Conservation (phyloP, 1,284 basidiomycete species). For the Puccinia hordei region DNA sequence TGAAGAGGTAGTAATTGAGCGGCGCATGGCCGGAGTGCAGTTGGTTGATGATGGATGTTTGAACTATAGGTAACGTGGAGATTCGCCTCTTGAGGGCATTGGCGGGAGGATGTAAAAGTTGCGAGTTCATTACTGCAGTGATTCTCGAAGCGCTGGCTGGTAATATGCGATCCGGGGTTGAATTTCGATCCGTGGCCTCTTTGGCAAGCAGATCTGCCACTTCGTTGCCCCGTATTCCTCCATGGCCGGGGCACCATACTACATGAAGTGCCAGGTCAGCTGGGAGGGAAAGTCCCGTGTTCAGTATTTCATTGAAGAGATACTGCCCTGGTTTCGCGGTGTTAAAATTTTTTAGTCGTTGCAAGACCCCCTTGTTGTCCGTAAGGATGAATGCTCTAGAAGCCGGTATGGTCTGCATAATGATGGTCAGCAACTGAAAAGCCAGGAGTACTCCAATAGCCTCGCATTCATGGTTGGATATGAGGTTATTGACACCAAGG, state of each 20-base stretch:
- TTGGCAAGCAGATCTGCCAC: background rate
- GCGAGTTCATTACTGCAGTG: too few relatives aligned
- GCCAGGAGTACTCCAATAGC: background rate
- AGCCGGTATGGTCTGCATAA: too few relatives aligned
- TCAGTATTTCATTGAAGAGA: background rate
- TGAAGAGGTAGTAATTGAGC: background rate
- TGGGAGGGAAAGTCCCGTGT: background rate
- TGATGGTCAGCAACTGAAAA: background rate
- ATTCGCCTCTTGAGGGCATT: background rate
- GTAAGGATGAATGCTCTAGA: background rate
- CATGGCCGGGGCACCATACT: conserved; percentile 10
- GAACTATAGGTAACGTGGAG: background rate
- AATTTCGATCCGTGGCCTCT: background rate
- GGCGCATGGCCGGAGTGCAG: background rate
- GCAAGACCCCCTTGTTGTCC: background rate
- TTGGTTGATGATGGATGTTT: background rate
- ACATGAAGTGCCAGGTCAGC: background rate
- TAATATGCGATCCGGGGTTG: background rate
- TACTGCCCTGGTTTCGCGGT: background rate
- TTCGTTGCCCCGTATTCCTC: background rate
- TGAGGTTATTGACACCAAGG: background rate
- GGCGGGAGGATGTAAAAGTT: too few relatives aligned
- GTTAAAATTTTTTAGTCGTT: background rate
- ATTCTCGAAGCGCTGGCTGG: background rate
- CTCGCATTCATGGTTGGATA: too few relatives aligned